A percentile compares a stretch with the other conserved stretches of the same genome.
phyloP scores from a whole-genome alignment of 805 yeast genomes.

The Candida sonorensis region DNA sequence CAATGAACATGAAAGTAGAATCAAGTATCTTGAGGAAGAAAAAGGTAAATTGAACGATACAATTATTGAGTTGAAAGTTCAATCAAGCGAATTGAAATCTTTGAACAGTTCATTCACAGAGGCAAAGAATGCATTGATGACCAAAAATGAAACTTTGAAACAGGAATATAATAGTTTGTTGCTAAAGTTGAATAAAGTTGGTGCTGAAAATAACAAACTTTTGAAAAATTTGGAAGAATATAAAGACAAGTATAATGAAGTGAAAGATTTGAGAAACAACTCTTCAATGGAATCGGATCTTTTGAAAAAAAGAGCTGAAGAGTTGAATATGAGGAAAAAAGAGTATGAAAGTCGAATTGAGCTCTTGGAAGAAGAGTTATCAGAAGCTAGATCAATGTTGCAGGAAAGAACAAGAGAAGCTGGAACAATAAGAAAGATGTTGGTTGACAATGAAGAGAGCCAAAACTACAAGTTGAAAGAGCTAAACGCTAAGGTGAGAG shows the following conservation, averaged over 20 bases:
- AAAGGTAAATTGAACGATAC: constrained; percentile 33
- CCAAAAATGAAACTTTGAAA: constrained; percentile 34
- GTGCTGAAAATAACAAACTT: constrained; percentile 35
- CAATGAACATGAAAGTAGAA: constrained; percentile 29
- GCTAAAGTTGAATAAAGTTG: constrained; percentile 33
- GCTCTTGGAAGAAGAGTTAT: constrained; percentile 73
- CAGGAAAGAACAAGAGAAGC: constrained; percentile 82
- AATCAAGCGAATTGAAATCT: constrained; percentile 32
- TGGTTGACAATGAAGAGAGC: constrained; percentile 62
- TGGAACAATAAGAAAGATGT: constrained; percentile 58
- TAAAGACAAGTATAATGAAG: constrained; percentile 31
- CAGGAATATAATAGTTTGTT: constrained; percentile 27
- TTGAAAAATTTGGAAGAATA: constrained; percentile 33
- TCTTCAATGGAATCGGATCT: constrained; percentile 37
- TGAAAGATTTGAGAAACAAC: constrained; percentile 21
- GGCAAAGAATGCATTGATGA: constrained; percentile 34
- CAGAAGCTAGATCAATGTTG: constrained; percentile 61
- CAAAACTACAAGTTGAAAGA: constrained; percentile 48
- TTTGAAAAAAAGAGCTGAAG: constrained; percentile 65
- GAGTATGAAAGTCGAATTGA: constrained; percentile 60
- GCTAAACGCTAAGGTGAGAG: constrained; percentile 42
- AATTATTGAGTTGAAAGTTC: constrained; percentile 33
- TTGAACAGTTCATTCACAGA: constrained; percentile 29
- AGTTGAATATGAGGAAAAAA: constrained; percentile 54
- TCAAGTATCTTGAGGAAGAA: constrained; percentile 32